Conservation (phyloP, 2,329 filamentous ascomycete genomes). For the Pseudogymnoascus destructans region DNA sequence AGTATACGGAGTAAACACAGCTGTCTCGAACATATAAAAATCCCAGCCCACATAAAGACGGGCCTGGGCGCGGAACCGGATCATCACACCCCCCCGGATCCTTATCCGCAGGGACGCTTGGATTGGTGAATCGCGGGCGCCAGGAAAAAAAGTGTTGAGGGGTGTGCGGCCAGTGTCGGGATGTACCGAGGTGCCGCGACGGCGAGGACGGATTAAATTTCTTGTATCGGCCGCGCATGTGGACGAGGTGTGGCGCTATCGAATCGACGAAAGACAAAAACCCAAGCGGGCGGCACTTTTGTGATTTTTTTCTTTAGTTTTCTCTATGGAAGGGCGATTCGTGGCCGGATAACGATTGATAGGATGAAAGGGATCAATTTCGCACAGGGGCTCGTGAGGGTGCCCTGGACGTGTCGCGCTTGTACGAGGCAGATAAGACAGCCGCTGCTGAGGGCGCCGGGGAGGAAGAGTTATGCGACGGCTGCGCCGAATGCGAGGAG, state of each 20-base stretch:
- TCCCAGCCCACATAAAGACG: background rate
- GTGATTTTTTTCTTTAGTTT: background rate
- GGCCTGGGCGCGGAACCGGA: background rate
- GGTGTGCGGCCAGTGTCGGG: background rate
- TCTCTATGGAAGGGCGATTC: background rate
- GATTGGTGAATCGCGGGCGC: background rate
- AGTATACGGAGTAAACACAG: background rate
- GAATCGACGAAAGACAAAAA: background rate
- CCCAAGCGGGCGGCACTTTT: background rate
- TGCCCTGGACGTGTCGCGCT: background rate
- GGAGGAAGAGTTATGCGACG: background rate
- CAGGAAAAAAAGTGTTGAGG: background rate
- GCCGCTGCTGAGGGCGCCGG: background rate
- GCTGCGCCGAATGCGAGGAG: background rate
- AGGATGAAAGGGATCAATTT: conserved; percentile 2
- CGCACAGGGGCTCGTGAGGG: background rate
- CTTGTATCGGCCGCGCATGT: conserved; percentile 1
- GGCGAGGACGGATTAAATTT: background rate
- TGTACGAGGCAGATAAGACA: background rate
- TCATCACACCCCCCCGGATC: background rate
- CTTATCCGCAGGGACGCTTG: background rate
- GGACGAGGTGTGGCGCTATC: background rate
- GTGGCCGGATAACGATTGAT: background rate
- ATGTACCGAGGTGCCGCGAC: background rate
- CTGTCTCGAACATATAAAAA: background rate